Conservation (phyloP, 176 grass and related monocot genomes). For the Hordeum vulgare region DNA sequence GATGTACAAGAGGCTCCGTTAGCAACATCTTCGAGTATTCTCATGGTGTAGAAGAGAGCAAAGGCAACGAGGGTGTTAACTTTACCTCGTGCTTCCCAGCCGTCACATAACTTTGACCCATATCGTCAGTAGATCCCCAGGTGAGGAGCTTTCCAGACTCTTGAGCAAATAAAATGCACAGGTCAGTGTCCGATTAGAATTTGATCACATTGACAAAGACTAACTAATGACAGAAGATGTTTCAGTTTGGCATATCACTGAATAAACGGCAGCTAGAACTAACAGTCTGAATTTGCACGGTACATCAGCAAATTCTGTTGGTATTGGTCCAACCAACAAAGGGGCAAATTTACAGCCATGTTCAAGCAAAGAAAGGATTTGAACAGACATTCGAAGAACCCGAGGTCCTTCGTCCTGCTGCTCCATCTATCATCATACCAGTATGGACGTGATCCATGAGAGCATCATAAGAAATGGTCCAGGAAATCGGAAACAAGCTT, state of each 20-base stretch:
- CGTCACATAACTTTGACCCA: constrained; percentile 97
- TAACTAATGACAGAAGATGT: neutral
- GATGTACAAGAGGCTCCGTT: constrained; percentile 12
- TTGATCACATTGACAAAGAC: neutral
- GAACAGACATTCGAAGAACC: neutral
- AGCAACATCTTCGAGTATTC: neutral
- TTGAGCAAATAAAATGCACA: constrained; percentile 26
- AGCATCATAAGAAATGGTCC: neutral
- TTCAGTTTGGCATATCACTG: neutral
- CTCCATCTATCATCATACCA: neutral
- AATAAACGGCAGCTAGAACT: neutral
- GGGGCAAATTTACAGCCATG: neutral
- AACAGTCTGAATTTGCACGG: neutral
- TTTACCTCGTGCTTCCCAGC: constrained; percentile 95
- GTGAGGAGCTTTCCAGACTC: constrained; percentile 87
- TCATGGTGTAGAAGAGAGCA: neutral
- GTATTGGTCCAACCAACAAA: constrained; percentile 6
- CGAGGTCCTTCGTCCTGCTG: neutral
- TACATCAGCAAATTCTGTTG: neutral
- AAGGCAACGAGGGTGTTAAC: neutral
- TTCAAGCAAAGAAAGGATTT: neutral
- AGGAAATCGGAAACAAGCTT: neutral
- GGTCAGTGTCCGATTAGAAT: constrained; percentile 3
- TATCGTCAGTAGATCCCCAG: constrained; percentile 93
- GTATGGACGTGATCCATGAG: neutral